phyloP scores from a whole-genome alignment of 2,329 filamentous ascomycete species.

The Fusarium sp. region DNA sequence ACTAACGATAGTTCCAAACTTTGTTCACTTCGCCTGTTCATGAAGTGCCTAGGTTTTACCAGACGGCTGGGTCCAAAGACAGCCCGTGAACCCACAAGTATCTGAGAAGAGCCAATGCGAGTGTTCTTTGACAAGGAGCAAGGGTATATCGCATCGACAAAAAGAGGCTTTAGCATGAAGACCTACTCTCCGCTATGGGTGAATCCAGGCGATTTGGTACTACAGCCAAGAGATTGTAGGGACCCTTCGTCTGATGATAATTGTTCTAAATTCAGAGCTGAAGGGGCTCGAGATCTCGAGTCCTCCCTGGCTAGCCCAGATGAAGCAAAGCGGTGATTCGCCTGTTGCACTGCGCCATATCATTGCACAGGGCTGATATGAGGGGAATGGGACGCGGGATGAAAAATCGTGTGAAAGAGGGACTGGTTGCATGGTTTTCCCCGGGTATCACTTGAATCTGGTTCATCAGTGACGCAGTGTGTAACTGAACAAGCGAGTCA shows the following conservation, averaged over 20 bases:
- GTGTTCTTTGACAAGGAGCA: not conserved
- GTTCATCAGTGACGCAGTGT: slow-evolving; percentile 7
- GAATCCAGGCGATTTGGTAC: slow-evolving; percentile 1
- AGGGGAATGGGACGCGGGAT: not conserved
- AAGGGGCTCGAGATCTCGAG: slow-evolving; percentile 10
- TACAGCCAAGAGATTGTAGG: slow-evolving; percentile 1
- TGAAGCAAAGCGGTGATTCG: not conserved
- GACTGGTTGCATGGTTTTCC: not conserved
- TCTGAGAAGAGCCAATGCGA: not conserved
- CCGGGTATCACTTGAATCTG: not conserved
- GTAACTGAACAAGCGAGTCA: slow-evolving; percentile 23
- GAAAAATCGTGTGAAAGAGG: not conserved
- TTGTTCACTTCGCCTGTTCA: not conserved
- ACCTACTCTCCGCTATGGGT: slow-evolving; percentile 26
- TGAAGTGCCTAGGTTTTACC: slow-evolving; percentile 12
- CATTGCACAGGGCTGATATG: slow-evolving; percentile 6
- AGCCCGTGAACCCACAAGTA: not conserved
- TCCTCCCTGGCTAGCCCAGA: not conserved
- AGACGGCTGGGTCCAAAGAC: slow-evolving; percentile 21
- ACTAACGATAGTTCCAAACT: slow-evolving; percentile 1
- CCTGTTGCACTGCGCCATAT: not conserved
- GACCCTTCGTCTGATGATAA: not conserved
- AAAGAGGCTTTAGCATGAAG: slow-evolving; percentile 15
- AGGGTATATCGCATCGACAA: slow-evolving; percentile 9
- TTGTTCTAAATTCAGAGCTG: not conserved